Evolutionary conservation across 768 basidiomycete genomes (phyloP).

Genomic region (Lactarius hatsudake): DNA sequence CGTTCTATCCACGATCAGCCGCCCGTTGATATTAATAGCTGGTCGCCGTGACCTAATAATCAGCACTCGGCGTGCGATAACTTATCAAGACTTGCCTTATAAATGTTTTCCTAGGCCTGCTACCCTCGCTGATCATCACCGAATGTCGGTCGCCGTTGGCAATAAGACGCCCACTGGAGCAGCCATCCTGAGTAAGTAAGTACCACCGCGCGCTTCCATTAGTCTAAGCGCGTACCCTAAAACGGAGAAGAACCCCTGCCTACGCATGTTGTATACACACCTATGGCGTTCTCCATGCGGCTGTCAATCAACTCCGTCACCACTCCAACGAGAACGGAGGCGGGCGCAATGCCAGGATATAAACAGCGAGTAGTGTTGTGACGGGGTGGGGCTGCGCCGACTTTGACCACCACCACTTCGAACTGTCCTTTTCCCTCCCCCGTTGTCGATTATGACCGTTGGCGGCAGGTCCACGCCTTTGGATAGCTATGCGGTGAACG

Average conservation of each 20-base stretch:
- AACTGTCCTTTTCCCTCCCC: too few relatives aligned
- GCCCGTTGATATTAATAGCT: background rate
- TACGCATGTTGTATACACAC: background rate
- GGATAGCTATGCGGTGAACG: constrained; percentile 9
- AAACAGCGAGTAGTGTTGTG: too few relatives aligned
- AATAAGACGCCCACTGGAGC: background rate
- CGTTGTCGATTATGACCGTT: background rate
- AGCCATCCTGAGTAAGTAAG: background rate
- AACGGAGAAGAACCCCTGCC: background rate
- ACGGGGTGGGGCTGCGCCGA: background rate
- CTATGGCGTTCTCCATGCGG: too few relatives aligned
- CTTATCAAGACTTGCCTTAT: background rate
- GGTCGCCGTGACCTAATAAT: background rate
- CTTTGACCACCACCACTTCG: background rate
- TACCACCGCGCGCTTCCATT: background rate
- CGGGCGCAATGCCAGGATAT: constrained; percentile 1
- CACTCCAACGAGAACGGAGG: background rate
- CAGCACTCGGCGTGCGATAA: too few relatives aligned
- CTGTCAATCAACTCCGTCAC: background rate
- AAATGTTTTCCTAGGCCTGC: background rate
- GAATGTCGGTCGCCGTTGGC: background rate
- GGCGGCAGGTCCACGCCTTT: background rate
- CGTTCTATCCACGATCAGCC: background rate
- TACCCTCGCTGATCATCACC: background rate
- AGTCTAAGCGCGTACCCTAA: background rate